Percentiles rank a stretch among this genome's conserved stretches.
phyloP scores from a whole-genome alignment of 768 basidiomycete species.

The Panellus pusillus region DNA sequence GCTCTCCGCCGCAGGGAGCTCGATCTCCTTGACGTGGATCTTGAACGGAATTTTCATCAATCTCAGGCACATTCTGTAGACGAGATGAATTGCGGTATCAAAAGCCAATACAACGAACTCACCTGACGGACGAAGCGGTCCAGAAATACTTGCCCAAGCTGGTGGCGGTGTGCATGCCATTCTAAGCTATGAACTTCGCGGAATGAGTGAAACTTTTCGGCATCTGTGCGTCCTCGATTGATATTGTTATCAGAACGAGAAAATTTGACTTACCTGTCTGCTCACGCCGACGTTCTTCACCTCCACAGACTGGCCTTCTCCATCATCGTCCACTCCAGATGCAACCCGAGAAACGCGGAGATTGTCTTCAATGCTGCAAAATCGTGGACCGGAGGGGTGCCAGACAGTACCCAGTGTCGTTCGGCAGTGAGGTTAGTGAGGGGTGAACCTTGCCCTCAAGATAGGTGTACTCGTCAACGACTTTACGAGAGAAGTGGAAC shows the following conservation, averaged over 20 bases:
- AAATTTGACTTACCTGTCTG: constrained; percentile 65
- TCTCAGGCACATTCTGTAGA: constrained; percentile 87
- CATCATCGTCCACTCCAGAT: constrained; percentile 88
- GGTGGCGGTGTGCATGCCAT: constrained; percentile 89
- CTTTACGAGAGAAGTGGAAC: constrained; percentile 87
- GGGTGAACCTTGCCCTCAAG: constrained; percentile 78
- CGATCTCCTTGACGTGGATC: constrained; percentile 59
- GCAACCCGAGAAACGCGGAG: constrained; percentile 83
- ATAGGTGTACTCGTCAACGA: constrained; percentile 96
- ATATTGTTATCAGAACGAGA: not conserved
- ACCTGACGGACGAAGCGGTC: constrained; percentile 86
- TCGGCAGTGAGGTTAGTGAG: constrained; percentile 74
- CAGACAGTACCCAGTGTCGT: constrained; percentile 93
- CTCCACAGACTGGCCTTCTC: constrained; percentile 71
- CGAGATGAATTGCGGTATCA: constrained; percentile 3
- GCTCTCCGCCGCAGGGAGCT: constrained; percentile 90
- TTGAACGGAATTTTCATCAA: constrained; percentile 91
- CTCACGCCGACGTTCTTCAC: constrained; percentile 79
- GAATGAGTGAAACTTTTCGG: constrained; percentile 95
- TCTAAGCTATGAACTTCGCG: constrained; percentile 88
- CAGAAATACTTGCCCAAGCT: constrained; percentile 79
- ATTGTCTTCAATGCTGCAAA: constrained; percentile 91
- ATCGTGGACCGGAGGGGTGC: constrained; percentile 90
- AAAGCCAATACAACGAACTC: constrained; percentile 21
- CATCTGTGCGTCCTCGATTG: constrained; percentile 49